Conservation (phyloP, 208 protist species). For the Trypanosoma rangeli region DNA sequence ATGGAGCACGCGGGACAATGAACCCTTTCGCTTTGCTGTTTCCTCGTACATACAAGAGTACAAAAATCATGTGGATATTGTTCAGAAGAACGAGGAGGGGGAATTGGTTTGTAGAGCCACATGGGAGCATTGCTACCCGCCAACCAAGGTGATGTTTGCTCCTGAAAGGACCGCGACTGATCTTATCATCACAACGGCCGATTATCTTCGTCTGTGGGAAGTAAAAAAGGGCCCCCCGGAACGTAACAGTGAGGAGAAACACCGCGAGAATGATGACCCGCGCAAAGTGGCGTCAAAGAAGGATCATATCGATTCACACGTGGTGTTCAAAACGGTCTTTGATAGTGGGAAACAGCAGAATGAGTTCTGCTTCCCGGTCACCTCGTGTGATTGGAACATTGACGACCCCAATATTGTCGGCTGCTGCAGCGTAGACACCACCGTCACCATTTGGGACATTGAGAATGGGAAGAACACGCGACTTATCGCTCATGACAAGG, state of each 20-base stretch:
- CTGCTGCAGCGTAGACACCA: slow-evolving; percentile 98
- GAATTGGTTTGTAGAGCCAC: slow-evolving; percentile 60
- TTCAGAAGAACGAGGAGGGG: slow-evolving; percentile 77
- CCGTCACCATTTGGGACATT: slow-evolving; percentile 98
- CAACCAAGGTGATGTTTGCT: slow-evolving; percentile 96
- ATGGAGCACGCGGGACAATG: slow-evolving; percentile 72
- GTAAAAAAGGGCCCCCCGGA: slow-evolving; percentile 51
- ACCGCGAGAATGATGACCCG: slow-evolving; percentile 18
- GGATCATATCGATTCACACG: slow-evolving; percentile 58
- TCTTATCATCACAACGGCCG: slow-evolving; percentile 97
- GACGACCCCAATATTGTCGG: slow-evolving; percentile 95
- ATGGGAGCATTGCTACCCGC: slow-evolving; percentile 97
- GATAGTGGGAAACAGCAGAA: slow-evolving; percentile 82
- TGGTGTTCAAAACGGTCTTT: slow-evolving; percentile 91
- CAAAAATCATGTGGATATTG: slow-evolving; percentile 94
- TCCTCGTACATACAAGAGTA: slow-evolving; percentile 97
- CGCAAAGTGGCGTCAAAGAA: slow-evolving; percentile 15
- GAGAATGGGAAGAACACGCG: slow-evolving; percentile 92
- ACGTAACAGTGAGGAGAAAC: slow-evolving; percentile 12
- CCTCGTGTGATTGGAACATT: slow-evolving; percentile 99
- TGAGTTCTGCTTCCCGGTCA: slow-evolving; percentile 98
- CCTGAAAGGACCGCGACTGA: slow-evolving; percentile 82
- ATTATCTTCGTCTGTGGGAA: slow-evolving; percentile 98
- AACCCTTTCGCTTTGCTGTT: slow-evolving; percentile 92
- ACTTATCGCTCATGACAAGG: slow-evolving; percentile 99